Evolutionary conservation across 805 yeast species (phyloP).

Genomic region (Schwanniomyces vanrijiae): DNA sequence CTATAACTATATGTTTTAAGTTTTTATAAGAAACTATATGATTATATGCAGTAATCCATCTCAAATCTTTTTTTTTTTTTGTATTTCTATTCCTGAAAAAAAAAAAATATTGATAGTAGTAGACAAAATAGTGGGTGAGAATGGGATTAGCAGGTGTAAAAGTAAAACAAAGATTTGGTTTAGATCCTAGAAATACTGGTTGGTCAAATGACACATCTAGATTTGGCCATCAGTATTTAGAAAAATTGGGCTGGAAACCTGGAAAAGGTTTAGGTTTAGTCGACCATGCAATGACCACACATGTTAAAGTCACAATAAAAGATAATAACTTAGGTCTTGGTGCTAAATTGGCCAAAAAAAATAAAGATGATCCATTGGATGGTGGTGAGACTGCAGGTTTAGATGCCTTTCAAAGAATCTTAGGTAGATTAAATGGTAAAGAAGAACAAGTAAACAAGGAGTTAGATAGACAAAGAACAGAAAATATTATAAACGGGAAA

Average conservation of each 20-base stretch:
- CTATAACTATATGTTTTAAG: too few species aligned
- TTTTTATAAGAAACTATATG: too few species aligned
- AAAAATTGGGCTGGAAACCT: constrained; percentile 87
- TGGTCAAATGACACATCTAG: constrained; percentile 87
- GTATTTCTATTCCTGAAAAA: neutral
- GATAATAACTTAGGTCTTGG: constrained; percentile 88
- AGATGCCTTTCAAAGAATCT: constrained; percentile 87
- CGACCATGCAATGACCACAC: constrained; percentile 66
- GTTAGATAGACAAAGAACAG: constrained; percentile 65
- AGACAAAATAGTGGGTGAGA: neutral
- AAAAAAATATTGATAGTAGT: neutral
- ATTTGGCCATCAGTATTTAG: constrained; percentile 85
- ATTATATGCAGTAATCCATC: constrained; percentile 1
- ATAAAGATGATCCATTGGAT: constrained; percentile 66
- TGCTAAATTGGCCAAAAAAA: constrained; percentile 63
- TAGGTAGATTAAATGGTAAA: constrained; percentile 87
- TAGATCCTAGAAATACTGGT: constrained; percentile 89
- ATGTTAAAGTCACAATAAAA: constrained; percentile 79
- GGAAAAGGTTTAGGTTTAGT: constrained; percentile 85
- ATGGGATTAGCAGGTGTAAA: constrained; percentile 86
- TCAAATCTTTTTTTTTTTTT: neutral
- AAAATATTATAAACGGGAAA: constrained; percentile 74
- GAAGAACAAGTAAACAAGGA: constrained; percentile 65
- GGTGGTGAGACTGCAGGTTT: constrained; percentile 86
- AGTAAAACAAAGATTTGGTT: constrained; percentile 80